Evolutionary conservation across 441 rosid species (phyloP).

Genomic region (Flueggea neowawraea): DNA sequence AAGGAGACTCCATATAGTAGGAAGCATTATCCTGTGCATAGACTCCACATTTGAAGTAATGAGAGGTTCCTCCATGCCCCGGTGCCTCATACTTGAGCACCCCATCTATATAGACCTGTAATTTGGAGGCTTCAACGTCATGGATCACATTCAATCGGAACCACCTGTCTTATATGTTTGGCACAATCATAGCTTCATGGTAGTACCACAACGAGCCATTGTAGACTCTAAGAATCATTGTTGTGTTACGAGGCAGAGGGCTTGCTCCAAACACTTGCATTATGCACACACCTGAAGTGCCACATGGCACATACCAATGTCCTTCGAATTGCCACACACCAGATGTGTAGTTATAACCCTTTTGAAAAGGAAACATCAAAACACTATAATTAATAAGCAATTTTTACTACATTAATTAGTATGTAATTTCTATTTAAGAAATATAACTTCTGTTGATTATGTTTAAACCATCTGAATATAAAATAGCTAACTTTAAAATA

Average conservation of each 20-base stretch:
- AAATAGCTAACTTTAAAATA: too few relatives aligned
- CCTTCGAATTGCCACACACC: constrained; percentile 41
- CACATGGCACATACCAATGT: constrained; percentile 26
- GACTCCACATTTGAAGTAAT: constrained; percentile 35
- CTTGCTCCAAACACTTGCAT: constrained; percentile 37
- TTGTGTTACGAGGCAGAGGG: constrained; percentile 16
- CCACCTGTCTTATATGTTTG: constrained; percentile 27
- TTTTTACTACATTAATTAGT: too few relatives aligned
- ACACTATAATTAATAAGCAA: too few relatives aligned
- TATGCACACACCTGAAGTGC: constrained; percentile 25
- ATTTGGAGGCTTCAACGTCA: constrained; percentile 18
- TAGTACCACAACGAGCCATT: constrained; percentile 24
- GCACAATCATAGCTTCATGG: constrained; percentile 8
- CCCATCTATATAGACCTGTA: constrained; percentile 22
- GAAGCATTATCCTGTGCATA: constrained; percentile 16
- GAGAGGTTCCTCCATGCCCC: constrained; percentile 29
- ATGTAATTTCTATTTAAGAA: too few relatives aligned
- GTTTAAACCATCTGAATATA: too few relatives aligned
- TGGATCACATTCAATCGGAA: constrained; percentile 32
- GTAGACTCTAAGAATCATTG: constrained; percentile 34
- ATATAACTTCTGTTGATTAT: too few relatives aligned
- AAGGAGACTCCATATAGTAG: constrained; percentile 30
- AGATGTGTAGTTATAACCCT: constrained; percentile 30
- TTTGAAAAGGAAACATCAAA: background rate
- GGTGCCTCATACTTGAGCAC: constrained; percentile 11